Evolutionary conservation across 345 rosid species (phyloP).

Genomic region (Salix exigua): DNA sequence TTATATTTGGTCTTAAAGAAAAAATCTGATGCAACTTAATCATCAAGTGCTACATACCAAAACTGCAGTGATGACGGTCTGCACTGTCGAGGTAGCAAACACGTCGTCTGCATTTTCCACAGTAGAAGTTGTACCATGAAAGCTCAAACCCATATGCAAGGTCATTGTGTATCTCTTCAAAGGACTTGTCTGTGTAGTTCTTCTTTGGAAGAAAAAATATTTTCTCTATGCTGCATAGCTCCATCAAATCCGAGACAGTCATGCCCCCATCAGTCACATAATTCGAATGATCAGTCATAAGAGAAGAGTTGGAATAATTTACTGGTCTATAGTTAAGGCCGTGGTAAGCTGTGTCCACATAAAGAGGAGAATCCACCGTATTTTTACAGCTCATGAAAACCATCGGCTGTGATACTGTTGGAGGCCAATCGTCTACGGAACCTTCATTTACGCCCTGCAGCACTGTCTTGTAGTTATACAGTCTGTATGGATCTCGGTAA

Average conservation of each 20-base stretch:
- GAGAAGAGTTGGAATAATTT: no score
- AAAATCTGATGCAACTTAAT: no score
- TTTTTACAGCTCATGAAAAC: slow-evolving; percentile 8
- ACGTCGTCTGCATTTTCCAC: rapidly evolving
- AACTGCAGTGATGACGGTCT: rapidly evolving
- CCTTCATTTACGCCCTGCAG: no score
- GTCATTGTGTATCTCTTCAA: background rate
- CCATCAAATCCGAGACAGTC: background rate
- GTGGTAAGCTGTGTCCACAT: background rate
- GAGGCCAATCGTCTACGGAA: no score
- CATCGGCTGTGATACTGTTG: no score
- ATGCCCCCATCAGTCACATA: background rate
- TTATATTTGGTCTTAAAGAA: no score
- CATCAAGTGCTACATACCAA: no score
- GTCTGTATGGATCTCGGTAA: no score
- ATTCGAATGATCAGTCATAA: background rate
- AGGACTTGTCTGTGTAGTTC: background rate
- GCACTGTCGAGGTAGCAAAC: no score
- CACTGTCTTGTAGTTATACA: no score
- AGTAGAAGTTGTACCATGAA: no score
- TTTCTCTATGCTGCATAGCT: background rate
- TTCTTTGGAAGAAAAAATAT: background rate
- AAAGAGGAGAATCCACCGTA: slow-evolving; percentile 4
- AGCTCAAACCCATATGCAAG: slow-evolving; percentile 1
- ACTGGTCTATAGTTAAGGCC: background rate